Evolutionary conservation across 192 early-diverging fungal species (phyloP), one percentile per base, ranked within the genome.

Genomic region (Chytriomyces hyalinus): DNA sequence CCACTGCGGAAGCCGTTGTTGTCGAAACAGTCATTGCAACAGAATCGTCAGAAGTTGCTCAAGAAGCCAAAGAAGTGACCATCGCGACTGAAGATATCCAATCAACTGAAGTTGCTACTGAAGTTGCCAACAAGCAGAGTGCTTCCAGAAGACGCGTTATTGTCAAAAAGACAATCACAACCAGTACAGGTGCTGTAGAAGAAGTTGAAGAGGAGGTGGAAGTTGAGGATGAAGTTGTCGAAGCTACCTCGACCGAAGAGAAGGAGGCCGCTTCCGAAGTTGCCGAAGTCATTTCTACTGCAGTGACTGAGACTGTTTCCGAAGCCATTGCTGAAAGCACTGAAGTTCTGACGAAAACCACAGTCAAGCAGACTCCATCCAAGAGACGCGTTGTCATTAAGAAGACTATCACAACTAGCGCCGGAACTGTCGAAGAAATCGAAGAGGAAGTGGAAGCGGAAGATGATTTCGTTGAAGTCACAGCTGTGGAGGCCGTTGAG

Each of bases 321-420:
- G 36, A 36, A 36, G 36, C 36, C 36, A 36, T 36, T 36, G 36
- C 36, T 36, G 36, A 36, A 36, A 36, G 36, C 36, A 36, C 36
- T 36, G 36, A 36, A 36, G 36, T 36, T 36, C 0, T 36, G 36
- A 36, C 36, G 36, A 36, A 36, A 36, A 57, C 53, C 20, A 57
- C 15, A n/a, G 20, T 20, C 53, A 57, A 20, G 13, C 15, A 13
- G 13, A 57, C 20, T 13, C 15, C 53, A n/a, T 20, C 53, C 15
- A 57, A 57, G 53, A 57, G 53, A 57, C 53, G 53, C 53, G 53
- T 57, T 57, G 53, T 57, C 20, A 57, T 57, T 57, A 57, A 57
- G 53, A 57, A 57, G 53, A 57, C 53, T 20, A 20, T 57, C 20
- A 20, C 20, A 4, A 57, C 1, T 20, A 57, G 53, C 20, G 13